Evolutionary conservation across 371 early-diverging fungal genomes (phyloP).

Genomic region (Saksenaea vasiformis): DNA sequence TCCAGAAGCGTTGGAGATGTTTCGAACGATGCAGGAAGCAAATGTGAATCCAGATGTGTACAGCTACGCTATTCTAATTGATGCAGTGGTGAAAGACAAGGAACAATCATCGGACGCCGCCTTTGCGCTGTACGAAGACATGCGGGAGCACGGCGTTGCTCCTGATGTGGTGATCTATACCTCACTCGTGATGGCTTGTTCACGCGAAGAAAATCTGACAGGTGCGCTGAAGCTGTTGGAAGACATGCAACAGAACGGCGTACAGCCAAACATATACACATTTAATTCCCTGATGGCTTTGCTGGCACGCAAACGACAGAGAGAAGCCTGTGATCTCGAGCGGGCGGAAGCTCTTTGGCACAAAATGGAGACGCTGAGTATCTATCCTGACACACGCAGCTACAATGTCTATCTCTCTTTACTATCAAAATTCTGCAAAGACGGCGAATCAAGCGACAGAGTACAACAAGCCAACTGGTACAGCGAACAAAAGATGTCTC

Average conservation of each 20-base stretch:
- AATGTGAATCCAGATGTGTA: slow-evolving; percentile 25
- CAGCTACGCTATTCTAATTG: slow-evolving; percentile 44
- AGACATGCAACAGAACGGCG: slow-evolving; percentile 30
- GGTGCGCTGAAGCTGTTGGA: slow-evolving; percentile 27
- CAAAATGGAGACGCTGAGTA: slow-evolving; percentile 23
- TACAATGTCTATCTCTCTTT: slow-evolving; percentile 37
- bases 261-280: slow-evolving; percentile 37
- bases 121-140: slow-evolving; percentile 38
- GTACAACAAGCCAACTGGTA: neutral
- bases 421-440: slow-evolving; percentile 17
- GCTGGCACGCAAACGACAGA: slow-evolving; percentile 13
- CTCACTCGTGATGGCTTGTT: slow-evolving; percentile 28
- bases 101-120: slow-evolving; percentile 19
- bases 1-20: slow-evolving; percentile 32
- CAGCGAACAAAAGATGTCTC: neutral
- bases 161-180: slow-evolving; percentile 39
- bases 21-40: slow-evolving; percentile 26
- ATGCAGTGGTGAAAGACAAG: slow-evolving; percentile 34
- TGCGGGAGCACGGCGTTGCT: slow-evolving; percentile 24
- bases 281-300: slow-evolving; percentile 37
- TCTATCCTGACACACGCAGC: slow-evolving; percentile 37
- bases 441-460: neutral
- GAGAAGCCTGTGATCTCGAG: slow-evolving; percentile 11
- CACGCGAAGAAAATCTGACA: slow-evolving; percentile 17
- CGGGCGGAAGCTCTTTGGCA: slow-evolving; percentile 20